Conservation (phyloP, 2,329 filamentous ascomycete species). For the Colletotrichum viniferum region DNA sequence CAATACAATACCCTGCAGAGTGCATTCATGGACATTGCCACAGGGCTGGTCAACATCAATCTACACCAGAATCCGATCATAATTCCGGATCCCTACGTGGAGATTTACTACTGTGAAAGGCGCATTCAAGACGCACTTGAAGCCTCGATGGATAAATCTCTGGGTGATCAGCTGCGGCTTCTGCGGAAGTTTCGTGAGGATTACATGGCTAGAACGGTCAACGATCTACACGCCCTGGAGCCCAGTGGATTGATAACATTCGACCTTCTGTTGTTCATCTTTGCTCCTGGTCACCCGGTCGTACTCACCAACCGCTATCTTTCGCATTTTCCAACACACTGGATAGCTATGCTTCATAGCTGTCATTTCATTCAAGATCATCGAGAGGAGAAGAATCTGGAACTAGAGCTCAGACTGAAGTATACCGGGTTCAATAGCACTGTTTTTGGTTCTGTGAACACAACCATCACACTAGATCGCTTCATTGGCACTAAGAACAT, state of each 20-base stretch:
- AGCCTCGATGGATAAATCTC: background rate
- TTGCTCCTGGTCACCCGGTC: background rate
- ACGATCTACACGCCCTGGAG: fast-evolving
- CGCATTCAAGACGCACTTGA: fast-evolving
- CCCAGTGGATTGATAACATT: background rate
- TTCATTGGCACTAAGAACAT: background rate
- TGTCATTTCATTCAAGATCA: too few species aligned
- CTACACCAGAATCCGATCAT: background rate
- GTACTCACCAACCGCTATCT: background rate
- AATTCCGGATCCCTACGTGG: background rate
- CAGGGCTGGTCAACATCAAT: background rate
- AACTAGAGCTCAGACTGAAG: background rate
- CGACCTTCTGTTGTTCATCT: background rate
- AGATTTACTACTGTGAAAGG: background rate
- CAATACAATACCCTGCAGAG: background rate
- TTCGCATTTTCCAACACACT: background rate
- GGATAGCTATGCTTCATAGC: background rate
- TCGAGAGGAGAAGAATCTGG: background rate
- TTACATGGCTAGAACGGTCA: background rate
- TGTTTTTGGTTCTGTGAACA: background rate
- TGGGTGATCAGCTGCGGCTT: background rate
- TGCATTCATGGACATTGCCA: background rate
- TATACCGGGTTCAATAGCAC: background rate
- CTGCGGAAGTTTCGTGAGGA: background rate
- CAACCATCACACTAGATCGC: background rate